phyloP scores from a whole-genome alignment of 148 eudicot genomes.

The Cornus suecica region DNA sequence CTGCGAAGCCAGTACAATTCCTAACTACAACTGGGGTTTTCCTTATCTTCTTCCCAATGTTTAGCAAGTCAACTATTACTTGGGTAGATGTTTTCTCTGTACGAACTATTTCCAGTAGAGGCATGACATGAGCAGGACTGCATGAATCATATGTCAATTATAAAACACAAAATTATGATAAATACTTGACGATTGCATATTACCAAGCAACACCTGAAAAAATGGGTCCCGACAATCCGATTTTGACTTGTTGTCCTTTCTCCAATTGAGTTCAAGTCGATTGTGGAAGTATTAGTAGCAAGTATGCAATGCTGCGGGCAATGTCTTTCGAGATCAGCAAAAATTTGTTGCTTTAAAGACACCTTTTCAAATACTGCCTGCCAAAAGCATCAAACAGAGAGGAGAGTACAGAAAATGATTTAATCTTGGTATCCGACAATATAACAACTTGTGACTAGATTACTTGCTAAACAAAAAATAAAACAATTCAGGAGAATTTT shows the following conservation, averaged over 20 bases:
- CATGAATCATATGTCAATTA: conserved; percentile 5
- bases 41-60: conserved; percentile 24
- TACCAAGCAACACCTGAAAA: conserved; percentile 16
- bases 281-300: conserved; percentile 85
- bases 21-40: conserved; percentile 31
- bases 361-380: conserved; percentile 87
- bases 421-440: too few relatives aligned
- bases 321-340: conserved; percentile 65
- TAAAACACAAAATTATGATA: background rate
- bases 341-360: conserved; percentile 77
- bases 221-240: conserved; percentile 21
- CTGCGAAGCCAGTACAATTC: conserved; percentile 26
- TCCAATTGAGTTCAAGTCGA: conserved; percentile 74
- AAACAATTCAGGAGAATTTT: too few relatives aligned
- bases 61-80: conserved; percentile 28
- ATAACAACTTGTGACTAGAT: too few relatives aligned
- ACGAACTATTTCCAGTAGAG: conserved; percentile 36
- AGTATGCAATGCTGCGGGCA: conserved; percentile 82
- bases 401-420: background rate
- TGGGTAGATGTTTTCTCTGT: conserved; percentile 26
- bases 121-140: conserved; percentile 26
- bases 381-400: background rate
- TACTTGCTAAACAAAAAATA: too few relatives aligned
- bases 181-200: background rate
- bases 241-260: conserved; percentile 7